Evolutionary conservation across 768 basidiomycete species (phyloP).

Genomic region (Cantharellus anzutake): DNA sequence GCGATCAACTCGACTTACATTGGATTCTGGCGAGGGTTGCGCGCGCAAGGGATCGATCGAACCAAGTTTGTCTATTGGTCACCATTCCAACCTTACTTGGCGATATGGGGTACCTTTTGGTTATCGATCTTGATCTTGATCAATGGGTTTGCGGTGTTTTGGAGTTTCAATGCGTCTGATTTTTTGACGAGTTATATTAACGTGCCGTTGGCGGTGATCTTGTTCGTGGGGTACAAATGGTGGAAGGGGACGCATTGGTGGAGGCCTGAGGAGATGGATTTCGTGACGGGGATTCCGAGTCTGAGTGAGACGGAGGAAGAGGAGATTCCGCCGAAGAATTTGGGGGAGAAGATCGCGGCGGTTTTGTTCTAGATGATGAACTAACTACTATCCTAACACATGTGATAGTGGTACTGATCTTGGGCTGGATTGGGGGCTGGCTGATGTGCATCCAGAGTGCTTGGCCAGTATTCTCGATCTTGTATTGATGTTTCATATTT

Average conservation of each 20-base stretch:
- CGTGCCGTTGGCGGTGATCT: conserved; percentile 28
- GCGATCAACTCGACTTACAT: conserved; percentile 61
- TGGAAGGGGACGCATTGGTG: conserved; percentile 25
- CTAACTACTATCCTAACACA: no score
- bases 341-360: no score
- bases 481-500: no score
- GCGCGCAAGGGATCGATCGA: conserved; percentile 27
- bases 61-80: conserved; percentile 19
- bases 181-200: conserved; percentile 19
- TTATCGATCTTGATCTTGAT: conserved; percentile 38
- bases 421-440: no score
- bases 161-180: conserved; percentile 28
- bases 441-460: no score
- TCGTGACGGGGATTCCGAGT: conserved; percentile 53
- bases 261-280: conserved; percentile 49
- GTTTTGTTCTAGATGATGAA: no score
- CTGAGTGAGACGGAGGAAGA: conserved; percentile 42
- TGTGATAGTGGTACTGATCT: no score
- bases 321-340: background rate
- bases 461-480: no score
- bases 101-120: conserved; percentile 41
- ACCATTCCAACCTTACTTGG: conserved; percentile 32
- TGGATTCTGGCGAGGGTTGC: conserved; percentile 27
- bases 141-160: conserved; percentile 42
- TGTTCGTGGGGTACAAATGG: conserved; percentile 28